A percentile compares a stretch with the other conserved stretches of the same genome.
Conservation (phyloP, 352 stramenopile genomes). For the Phytophthora rubi region DNA sequence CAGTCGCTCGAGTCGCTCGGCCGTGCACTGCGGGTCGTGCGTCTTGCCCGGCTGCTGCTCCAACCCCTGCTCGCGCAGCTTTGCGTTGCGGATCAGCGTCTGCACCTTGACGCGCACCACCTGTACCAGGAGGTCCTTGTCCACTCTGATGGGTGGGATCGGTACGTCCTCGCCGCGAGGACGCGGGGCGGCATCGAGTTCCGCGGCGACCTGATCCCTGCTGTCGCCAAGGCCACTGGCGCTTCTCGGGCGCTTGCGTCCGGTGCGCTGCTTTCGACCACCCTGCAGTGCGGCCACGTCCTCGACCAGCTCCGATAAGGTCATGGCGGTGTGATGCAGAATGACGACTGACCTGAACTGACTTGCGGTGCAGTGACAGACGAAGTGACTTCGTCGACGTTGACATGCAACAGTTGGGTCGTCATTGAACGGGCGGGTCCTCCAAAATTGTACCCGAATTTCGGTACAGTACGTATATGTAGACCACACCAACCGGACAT, state of each 20-base stretch:
- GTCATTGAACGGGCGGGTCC: slow-evolving; percentile 10
- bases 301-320: slow-evolving; percentile 24
- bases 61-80: slow-evolving; percentile 16
- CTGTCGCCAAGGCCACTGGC: slow-evolving; percentile 3
- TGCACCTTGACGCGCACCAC: slow-evolving; percentile 48
- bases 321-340: slow-evolving; percentile 20
- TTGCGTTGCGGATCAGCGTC: slow-evolving; percentile 36
- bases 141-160: slow-evolving; percentile 38
- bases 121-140: slow-evolving; percentile 49
- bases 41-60: slow-evolving; percentile 12
- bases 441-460: neutral
- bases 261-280: neutral
- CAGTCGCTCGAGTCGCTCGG: slow-evolving; percentile 35
- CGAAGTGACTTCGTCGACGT: slow-evolving; percentile 30
- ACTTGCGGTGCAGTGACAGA: slow-evolving; percentile 23
- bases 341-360: slow-evolving; percentile 29
- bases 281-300: slow-evolving; percentile 16
- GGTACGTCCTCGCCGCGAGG: slow-evolving; percentile 13
- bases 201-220: neutral
- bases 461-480: slow-evolving; percentile 7
- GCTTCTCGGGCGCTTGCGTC: slow-evolving; percentile 23
- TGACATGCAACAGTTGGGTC: slow-evolving; percentile 22
- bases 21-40: slow-evolving; percentile 19
- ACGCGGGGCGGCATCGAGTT: neutral
- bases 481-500: slow-evolving; percentile 2